Percentiles rank a stretch among this genome's conserved stretches.
phyloP scores from a whole-genome alignment of 768 basidiomycete genomes.

The Podaxis mareebaensis region DNA sequence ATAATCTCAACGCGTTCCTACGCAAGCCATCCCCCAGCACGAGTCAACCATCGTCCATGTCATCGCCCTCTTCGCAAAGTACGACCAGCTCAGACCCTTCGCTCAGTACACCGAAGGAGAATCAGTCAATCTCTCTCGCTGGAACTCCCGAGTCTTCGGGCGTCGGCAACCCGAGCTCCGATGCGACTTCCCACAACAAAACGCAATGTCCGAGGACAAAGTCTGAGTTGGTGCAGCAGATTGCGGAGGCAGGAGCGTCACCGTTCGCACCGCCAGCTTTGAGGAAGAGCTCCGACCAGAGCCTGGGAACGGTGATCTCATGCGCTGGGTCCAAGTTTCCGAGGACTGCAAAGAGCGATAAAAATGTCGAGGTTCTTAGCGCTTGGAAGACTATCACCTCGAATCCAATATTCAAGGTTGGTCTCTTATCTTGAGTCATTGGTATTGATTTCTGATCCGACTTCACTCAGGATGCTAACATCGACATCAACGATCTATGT shows the following conservation, averaged over 20 bases:
- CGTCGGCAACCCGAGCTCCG: conserved; percentile 16
- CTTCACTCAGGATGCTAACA: conserved; percentile 46
- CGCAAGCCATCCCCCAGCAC: conserved; percentile 22
- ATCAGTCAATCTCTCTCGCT: conserved; percentile 22
- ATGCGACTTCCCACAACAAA: conserved; percentile 20
- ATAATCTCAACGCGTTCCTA: conserved; percentile 19
- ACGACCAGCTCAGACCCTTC: conserved; percentile 32
- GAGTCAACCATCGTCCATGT: conserved; percentile 34
- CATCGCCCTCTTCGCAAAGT: conserved; percentile 37
- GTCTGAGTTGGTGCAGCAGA: conserved; percentile 41
- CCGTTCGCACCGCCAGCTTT: conserved; percentile 48
- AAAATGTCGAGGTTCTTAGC: conserved; percentile 75
- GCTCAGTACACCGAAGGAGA: conserved; percentile 34
- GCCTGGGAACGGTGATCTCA: conserved; percentile 54
- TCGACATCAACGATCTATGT: conserved; percentile 79
- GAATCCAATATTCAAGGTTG: conserved; percentile 76
- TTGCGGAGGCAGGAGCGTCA: conserved; percentile 58
- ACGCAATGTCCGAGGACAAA: conserved; percentile 25
- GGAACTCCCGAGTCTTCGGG: conserved; percentile 24
- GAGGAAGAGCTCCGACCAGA: conserved; percentile 44
- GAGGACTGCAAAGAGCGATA: conserved; percentile 63
- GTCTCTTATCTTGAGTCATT: conserved; percentile 13
- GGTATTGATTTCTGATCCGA: conserved; percentile 14
- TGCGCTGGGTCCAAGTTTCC: conserved; percentile 73
- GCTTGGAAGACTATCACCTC: conserved; percentile 80